Base-by-base conservation (phyloP, 768 basidiomycete genomes). In the Mycena latifolia region DNA sequence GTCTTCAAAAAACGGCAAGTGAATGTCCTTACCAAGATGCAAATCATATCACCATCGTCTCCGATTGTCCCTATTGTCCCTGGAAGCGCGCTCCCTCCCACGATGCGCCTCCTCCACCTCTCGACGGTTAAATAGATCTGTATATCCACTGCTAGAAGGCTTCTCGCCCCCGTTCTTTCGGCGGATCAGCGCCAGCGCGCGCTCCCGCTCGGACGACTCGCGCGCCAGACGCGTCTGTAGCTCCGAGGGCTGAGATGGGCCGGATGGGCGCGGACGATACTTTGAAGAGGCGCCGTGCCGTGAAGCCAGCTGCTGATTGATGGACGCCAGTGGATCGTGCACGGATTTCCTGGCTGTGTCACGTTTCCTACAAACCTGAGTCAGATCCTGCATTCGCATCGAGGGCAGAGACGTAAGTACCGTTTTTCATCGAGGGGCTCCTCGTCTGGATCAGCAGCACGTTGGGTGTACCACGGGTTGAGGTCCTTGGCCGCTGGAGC, bases 401-500 rank as follows among this genome's bases (percentile, higher is more conserved):
- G 35, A 9, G 35, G 50, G 22, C 3, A 24, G 41, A 43, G 41
- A 43, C 6, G 39, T 8, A 41, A 65, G 37, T 61, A 84, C 85
- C 81, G 75, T 69, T 73, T 75, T 61, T 83, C 81, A 2, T 85
- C 81, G 50, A 73, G 70, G 1, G 73, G 67, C 47, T 80, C 78
- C 17, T 39, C 67, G 31, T 71, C 67, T 47, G 79, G 55, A n/a
- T 61, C 73, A 55, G 77, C 71, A 14, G 66, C 28, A 6, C 71
- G 68, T 48, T 76, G 77, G 18, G 84, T 84, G 75, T 95, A 95
- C 93, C 93, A 95, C 7, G 93, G 93, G 25, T 88, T 89, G 14
- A 93, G 85, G 66, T 95, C 94, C 71, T 93, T 91, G 7, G 82
- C 85, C 4, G 87, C 85, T 0, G 94, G 94, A 1, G 90, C 93